These are phyloP conservation scores for Eucalyptus lansdowneana DNA, from an alignment of 345 rosid species.

Conservation along the genomic window DNA sequence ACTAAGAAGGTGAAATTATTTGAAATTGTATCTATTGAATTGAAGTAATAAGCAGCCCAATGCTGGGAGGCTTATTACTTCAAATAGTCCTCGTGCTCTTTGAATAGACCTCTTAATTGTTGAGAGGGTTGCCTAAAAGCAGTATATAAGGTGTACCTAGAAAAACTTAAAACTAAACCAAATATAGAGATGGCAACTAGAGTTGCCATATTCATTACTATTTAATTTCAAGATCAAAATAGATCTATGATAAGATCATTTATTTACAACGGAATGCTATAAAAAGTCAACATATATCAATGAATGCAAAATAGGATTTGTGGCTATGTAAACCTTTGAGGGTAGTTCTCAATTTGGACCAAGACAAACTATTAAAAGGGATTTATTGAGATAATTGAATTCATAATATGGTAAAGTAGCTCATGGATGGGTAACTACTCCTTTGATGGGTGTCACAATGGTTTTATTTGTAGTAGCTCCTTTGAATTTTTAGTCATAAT, in stretches of 20 bases:
- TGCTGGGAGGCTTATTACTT: not conserved
- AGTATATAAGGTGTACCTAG: not conserved
- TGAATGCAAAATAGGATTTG: not conserved
- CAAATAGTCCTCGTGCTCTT: not conserved
- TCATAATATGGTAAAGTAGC: not conserved
- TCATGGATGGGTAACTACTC: not conserved
- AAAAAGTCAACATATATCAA: not conserved
- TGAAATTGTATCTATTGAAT: not conserved
- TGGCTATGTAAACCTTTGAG: not conserved
- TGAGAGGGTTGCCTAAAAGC: not conserved
- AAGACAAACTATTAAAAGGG: not conserved
- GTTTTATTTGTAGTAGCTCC: not conserved
- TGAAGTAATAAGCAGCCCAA: not conserved
- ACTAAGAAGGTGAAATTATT: not conserved
- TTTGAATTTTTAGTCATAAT: not conserved
- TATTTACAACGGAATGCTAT: not conserved
- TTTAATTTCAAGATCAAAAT: constrained; percentile 1
- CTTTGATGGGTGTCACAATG: not conserved
- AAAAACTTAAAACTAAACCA: constrained; percentile 2
- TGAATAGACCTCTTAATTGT: not conserved
- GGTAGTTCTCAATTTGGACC: not conserved
- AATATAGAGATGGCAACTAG: not conserved
- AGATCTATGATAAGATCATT: not conserved
- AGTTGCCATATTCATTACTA: constrained; percentile 2
- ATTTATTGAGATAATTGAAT: not conserved